Evolutionary conservation across 495 filamentous ascomycete genomes (phyloP).

Genomic region (Bacidia rubella): DNA sequence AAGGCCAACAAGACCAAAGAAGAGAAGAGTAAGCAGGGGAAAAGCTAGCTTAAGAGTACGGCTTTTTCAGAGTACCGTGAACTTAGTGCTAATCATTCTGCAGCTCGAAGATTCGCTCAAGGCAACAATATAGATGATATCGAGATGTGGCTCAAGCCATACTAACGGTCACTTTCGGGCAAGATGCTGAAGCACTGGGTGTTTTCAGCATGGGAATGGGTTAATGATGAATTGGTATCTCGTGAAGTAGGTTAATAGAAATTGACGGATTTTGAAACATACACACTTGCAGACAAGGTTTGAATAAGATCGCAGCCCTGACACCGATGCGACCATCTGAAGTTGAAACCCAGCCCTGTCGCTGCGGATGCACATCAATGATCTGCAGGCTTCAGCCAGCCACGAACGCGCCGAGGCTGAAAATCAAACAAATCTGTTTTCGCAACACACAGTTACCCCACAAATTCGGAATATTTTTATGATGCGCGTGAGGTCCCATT

Average conservation of each 20-base stretch:
- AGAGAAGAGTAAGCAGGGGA: slow-evolving; percentile 9
- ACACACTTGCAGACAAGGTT: neutral
- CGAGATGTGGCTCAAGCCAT: no score
- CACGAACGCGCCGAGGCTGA: neutral
- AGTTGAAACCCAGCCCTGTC: no score
- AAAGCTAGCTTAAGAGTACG: neutral
- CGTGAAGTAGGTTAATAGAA: neutral
- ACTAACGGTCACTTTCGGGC: no score
- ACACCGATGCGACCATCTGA: no score
- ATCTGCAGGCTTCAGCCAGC: neutral
- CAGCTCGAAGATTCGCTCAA: no score
- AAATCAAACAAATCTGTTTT: neutral
- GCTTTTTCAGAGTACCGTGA: neutral
- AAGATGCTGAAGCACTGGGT: neutral
- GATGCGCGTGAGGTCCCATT: neutral
- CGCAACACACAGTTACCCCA: neutral
- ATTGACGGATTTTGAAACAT: neutral
- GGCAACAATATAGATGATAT: no score
- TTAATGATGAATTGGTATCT: neutral
- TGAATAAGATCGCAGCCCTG: neutral
- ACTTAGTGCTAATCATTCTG: no score
- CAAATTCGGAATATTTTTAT: neutral
- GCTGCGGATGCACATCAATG: no score
- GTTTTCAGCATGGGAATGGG: neutral
- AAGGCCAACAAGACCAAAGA: slow-evolving; percentile 22